These are phyloP conservation scores for Aplosporella prunicola DNA, from an alignment of 2,329 filamentous ascomycete species.

Conservation along the genomic window DNA sequence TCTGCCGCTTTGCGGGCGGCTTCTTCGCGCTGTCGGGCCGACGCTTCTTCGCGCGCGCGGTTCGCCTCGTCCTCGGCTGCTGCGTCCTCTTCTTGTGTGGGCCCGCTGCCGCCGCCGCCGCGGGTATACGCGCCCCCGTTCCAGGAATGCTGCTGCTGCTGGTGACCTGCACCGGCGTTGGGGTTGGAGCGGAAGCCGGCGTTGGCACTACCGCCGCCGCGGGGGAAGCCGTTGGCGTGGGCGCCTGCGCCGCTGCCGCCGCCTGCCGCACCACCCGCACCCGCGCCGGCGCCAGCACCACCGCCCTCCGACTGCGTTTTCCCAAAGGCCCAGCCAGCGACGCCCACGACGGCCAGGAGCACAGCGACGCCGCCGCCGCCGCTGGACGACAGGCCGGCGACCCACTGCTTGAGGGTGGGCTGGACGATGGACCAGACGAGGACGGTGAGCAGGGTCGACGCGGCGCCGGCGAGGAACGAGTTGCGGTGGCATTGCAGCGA, in stretches of 20 bases:
- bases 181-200: slow-evolving; percentile 15
- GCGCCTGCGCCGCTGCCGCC: slow-evolving; percentile 22
- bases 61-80: too few species aligned
- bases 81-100: too few species aligned
- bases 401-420: slow-evolving; percentile 66
- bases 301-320: slow-evolving; percentile 49
- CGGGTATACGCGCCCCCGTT: neutral
- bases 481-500: slow-evolving; percentile 78
- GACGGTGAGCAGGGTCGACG: slow-evolving; percentile 62
- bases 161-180: slow-evolving; percentile 14
- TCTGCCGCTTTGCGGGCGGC: slow-evolving; percentile 46
- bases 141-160: slow-evolving; percentile 13
- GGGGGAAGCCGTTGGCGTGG: slow-evolving; percentile 25
- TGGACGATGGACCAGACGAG: slow-evolving; percentile 63
- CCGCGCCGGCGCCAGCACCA: slow-evolving; percentile 12
- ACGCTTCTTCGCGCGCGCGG: slow-evolving; percentile 13
- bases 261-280: slow-evolving; percentile 19
- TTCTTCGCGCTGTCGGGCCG: slow-evolving; percentile 47
- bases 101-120: too few species aligned
- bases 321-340: slow-evolving; percentile 75
- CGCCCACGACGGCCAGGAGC: slow-evolving; percentile 61
- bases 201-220: slow-evolving; percentile 11
- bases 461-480: slow-evolving; percentile 83
- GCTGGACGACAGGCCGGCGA: slow-evolving; percentile 58
- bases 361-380: slow-evolving; percentile 61